phyloP scores from a whole-genome alignment of 768 basidiomycete species.

The Rhizopogon vesiculosus region DNA sequence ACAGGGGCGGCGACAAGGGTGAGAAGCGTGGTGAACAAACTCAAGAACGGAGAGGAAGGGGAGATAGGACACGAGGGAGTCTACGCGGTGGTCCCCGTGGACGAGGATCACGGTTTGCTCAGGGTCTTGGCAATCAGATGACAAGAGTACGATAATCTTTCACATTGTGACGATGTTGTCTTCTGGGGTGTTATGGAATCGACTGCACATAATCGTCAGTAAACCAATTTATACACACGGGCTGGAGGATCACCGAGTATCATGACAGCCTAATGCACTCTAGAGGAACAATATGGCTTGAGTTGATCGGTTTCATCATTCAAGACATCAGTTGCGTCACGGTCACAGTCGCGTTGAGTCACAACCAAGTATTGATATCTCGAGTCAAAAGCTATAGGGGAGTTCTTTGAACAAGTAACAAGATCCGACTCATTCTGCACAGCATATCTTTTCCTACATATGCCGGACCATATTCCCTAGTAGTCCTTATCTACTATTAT shows the following conservation, averaged over 20 bases:
- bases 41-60: conserved; percentile 72
- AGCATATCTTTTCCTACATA: conserved; percentile 10
- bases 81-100: conserved; percentile 63
- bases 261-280: no score
- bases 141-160: conserved; percentile 22
- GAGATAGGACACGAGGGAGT: conserved; percentile 48
- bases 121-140: conserved; percentile 83
- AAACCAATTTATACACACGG: no score
- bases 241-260: no score
- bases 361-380: background rate
- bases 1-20: conserved; percentile 29
- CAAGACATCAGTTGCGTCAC: no score
- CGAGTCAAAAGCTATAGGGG: background rate
- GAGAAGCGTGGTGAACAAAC: conserved; percentile 50
- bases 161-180: no score
- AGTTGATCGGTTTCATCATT: no score
- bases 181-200: no score
- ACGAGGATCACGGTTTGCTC: conserved; percentile 76
- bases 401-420: background rate
- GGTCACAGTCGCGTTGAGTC: no score
- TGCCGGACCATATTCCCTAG: conserved; percentile 1
- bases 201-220: no score
- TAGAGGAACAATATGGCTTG: no score
- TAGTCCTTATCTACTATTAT: background rate
- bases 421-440: background rate